Percentiles rank a stretch among this genome's conserved stretches.
phyloP scores from a whole-genome alignment of 805 yeast genomes.

The Yamadazyma olivae region DNA sequence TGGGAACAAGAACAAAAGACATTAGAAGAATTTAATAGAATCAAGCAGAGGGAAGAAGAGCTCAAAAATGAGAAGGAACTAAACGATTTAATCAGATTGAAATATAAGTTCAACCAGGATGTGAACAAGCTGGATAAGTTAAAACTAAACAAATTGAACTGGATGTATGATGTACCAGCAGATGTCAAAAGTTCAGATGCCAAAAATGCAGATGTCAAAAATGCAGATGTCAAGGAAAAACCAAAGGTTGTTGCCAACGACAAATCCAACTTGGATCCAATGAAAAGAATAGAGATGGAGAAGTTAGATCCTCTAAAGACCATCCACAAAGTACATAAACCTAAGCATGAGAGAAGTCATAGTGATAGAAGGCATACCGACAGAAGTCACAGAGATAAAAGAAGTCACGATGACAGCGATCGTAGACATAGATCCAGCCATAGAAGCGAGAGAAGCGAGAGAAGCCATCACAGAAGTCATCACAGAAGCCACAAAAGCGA shows the following conservation, averaged over 20 bases:
- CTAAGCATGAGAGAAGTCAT: background rate
- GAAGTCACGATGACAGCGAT: conserved; percentile 1
- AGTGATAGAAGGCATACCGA: background rate
- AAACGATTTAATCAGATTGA: conserved; percentile 49
- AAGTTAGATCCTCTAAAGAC: background rate
- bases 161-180: conserved; percentile 77
- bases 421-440: too few species aligned
- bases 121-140: conserved; percentile 33
- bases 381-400: background rate
- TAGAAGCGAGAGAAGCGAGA: conserved; percentile 1
- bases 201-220: too few species aligned
- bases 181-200: background rate
- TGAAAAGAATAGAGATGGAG: background rate
- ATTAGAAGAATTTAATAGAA: conserved; percentile 63
- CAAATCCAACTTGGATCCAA: background rate
- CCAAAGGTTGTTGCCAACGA: background rate
- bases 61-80: conserved; percentile 59
- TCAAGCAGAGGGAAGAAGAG: conserved; percentile 63
- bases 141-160: conserved; percentile 53
- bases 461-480: background rate
- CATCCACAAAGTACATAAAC: background rate
- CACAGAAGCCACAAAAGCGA: conserved; percentile 1
- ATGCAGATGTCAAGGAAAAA: background rate
- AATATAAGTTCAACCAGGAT: conserved; percentile 27
- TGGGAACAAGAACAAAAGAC: conserved; percentile 81